Evolutionary conservation across 2,329 filamentous ascomycete genomes (phyloP).

Genomic region (Fusarium oligoseptatum): DNA sequence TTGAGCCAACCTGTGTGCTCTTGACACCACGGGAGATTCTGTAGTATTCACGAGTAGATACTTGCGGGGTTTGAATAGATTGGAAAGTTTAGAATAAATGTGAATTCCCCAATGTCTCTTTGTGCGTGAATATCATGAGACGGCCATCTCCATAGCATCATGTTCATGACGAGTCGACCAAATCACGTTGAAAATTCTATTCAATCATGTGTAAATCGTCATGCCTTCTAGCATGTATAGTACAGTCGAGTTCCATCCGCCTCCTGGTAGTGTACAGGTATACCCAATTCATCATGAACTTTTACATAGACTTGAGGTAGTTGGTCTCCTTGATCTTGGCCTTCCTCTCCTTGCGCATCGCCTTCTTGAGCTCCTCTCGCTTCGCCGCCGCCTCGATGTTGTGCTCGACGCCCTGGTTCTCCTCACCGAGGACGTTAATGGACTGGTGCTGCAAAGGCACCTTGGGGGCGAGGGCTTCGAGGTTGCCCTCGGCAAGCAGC

Average conservation of each 20-base stretch:
- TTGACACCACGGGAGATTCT: slow-evolving; percentile 9
- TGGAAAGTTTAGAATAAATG: slow-evolving; percentile 33
- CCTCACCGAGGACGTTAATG: slow-evolving; percentile 75
- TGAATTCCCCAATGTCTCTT: not conserved
- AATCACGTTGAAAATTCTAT: slow-evolving; percentile 3
- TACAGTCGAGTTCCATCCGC: slow-evolving; percentile 43
- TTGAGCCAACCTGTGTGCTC: slow-evolving; percentile 14
- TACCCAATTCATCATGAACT: slow-evolving; percentile 23
- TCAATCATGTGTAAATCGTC: slow-evolving; percentile 28
- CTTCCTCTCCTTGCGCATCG: slow-evolving; percentile 81
- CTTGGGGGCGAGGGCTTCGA: slow-evolving; percentile 75
- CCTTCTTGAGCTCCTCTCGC: slow-evolving; percentile 74
- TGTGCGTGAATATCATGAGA: not conserved
- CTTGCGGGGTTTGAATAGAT: slow-evolving; percentile 28
- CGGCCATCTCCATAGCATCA: not conserved
- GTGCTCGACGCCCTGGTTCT: slow-evolving; percentile 57
- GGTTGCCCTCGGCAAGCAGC: slow-evolving; percentile 74
- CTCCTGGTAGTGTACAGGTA: slow-evolving; percentile 45
- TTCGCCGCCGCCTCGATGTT: slow-evolving; percentile 63
- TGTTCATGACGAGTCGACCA: not conserved
- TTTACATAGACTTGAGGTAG: slow-evolving; percentile 84
- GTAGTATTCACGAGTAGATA: slow-evolving; percentile 22
- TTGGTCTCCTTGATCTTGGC: slow-evolving; percentile 86
- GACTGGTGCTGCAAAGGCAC: slow-evolving; percentile 83
- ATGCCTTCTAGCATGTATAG: slow-evolving; percentile 38